phyloP scores from a whole-genome alignment of 2,329 filamentous ascomycete species.

The Alternaria consortialis region DNA sequence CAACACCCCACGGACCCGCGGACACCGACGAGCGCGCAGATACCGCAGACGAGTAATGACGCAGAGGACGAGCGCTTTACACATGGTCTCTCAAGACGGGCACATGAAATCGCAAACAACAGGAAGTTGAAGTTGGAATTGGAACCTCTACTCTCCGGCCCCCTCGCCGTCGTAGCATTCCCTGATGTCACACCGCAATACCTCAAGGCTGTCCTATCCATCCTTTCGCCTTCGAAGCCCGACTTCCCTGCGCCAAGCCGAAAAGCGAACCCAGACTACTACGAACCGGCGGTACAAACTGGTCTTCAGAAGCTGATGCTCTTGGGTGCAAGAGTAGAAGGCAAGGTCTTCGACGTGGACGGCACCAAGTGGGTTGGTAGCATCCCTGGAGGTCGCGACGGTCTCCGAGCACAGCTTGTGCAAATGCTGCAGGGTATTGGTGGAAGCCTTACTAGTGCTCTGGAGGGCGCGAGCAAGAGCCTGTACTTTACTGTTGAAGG shows the following conservation, averaged over 20 bases:
- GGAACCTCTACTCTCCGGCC: slow-evolving; percentile 80
- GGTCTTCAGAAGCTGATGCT: slow-evolving; percentile 88
- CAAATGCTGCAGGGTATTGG: slow-evolving; percentile 81
- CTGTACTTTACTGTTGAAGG: slow-evolving; percentile 90
- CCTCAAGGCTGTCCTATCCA: slow-evolving; percentile 79
- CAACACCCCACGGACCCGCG: slow-evolving; percentile 43
- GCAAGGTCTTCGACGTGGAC: slow-evolving; percentile 79
- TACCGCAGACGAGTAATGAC: slow-evolving; percentile 41
- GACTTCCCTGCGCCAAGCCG: slow-evolving; percentile 81
- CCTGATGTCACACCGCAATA: slow-evolving; percentile 85
- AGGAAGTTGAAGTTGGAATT: slow-evolving; percentile 68
- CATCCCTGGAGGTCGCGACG: slow-evolving; percentile 82
- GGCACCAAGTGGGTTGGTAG: slow-evolving; percentile 76
- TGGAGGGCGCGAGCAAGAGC: slow-evolving; percentile 82
- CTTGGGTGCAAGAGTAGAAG: slow-evolving; percentile 86
- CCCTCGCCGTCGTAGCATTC: slow-evolving; percentile 80
- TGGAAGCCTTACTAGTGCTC: slow-evolving; percentile 75
- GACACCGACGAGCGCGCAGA: slow-evolving; percentile 45
- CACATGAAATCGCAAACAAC: slow-evolving; percentile 61
- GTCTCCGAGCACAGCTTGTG: slow-evolving; percentile 82
- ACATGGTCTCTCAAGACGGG: slow-evolving; percentile 67
- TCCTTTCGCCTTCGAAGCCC: slow-evolving; percentile 74
- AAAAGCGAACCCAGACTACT: slow-evolving; percentile 78
- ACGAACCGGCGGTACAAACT: slow-evolving; percentile 80
- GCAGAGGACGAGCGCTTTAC: slow-evolving; percentile 63